These are phyloP conservation scores for Umbelopsis sp. DNA, from an alignment of 192 early-diverging fungal genomes.

Conservation along the genomic window DNA sequence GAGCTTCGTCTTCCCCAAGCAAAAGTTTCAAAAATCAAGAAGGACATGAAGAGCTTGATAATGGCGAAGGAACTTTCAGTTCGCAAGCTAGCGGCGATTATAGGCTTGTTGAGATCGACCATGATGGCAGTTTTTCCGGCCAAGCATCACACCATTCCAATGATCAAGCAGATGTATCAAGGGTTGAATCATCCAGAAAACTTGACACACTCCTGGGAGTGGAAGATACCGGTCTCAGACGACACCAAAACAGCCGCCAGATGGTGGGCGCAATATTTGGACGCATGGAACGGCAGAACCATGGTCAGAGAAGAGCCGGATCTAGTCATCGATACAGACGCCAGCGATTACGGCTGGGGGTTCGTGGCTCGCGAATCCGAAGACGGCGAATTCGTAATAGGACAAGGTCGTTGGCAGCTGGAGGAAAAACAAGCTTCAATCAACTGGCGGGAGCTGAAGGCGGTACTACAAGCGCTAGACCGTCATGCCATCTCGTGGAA, in stretches of 20 bases:
- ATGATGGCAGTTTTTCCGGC: conserved; percentile 16
- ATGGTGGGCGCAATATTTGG: conserved; percentile 5
- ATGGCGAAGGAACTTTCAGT: not conserved
- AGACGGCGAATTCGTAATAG: too few relatives aligned
- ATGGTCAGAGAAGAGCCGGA: conserved; percentile 4
- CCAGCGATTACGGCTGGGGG: conserved; percentile 10
- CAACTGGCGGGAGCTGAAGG: conserved; percentile 6
- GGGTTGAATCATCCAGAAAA: not conserved
- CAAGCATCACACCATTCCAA: conserved; percentile 6
- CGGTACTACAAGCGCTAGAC: not conserved
- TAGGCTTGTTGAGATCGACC: conserved; percentile 3
- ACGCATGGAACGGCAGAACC: not conserved
- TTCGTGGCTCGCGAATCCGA: not conserved
- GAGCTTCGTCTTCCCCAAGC: too few relatives aligned
- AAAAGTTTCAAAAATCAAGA: too few relatives aligned
- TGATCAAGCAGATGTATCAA: not conserved
- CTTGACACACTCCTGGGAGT: too few relatives aligned
- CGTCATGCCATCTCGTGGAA: not conserved
- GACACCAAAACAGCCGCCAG: not conserved
- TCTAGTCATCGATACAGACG: conserved; percentile 3
- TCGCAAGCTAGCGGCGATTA: not conserved
- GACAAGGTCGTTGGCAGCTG: not conserved
- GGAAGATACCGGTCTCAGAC: conserved; percentile 4
- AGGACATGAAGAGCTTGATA: too few relatives aligned
- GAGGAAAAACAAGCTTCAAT: conserved; percentile 1